Base-by-base conservation (phyloP, 768 basidiomycete genomes). In the Chalciporus sphaerocephalus region DNA sequence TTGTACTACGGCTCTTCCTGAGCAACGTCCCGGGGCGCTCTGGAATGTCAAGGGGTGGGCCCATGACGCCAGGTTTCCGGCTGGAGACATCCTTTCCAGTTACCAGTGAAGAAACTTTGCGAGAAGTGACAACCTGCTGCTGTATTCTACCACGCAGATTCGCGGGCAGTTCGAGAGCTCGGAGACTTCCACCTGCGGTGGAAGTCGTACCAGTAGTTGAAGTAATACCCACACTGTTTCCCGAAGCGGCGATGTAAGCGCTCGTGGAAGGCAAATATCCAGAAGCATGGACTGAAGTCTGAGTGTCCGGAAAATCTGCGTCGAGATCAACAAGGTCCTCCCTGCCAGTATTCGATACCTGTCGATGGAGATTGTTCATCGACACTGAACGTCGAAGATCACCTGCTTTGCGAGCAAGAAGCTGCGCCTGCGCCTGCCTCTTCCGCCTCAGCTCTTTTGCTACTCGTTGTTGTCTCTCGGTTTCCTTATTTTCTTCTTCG, bases 141-240 rank as follows among this genome's bases (percentile, higher is more conserved):
- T 80, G 76, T 41, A 85, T 67, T 42, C 78, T 74, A 8, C 74
- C 79, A 42, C 70, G 74, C 39, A 89, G 58, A 25, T 72, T 64
- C 4, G 76, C 62, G 4, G 85, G 75, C 23, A 86, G 62, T 30
- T 79, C 73, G 34, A 74, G 52, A 32, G 68, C 72, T 40, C 77
- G 71, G 25, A 73, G 64, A 4, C 72, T 56, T 22, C 57, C 54
- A 2, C 79, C 76, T 10, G 76, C 69, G 10, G 76, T 79, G 6
- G 88, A 88, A 1, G 88, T 89, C 5, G 92, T 94, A 1, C 89
- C 92, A 30, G 88, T 86, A 18, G 85, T 87, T 2, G 93, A 96
- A 1, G 95, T 93, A 58, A 98, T 83, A 30, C 80, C 77, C 37
- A 97, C 92, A 51, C 89, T 93, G 68, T 99, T 98, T 6, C 94